These are phyloP conservation scores for Claviceps sorghi DNA, from an alignment of 2,329 filamentous ascomycete species.

Conservation along the genomic window DNA sequence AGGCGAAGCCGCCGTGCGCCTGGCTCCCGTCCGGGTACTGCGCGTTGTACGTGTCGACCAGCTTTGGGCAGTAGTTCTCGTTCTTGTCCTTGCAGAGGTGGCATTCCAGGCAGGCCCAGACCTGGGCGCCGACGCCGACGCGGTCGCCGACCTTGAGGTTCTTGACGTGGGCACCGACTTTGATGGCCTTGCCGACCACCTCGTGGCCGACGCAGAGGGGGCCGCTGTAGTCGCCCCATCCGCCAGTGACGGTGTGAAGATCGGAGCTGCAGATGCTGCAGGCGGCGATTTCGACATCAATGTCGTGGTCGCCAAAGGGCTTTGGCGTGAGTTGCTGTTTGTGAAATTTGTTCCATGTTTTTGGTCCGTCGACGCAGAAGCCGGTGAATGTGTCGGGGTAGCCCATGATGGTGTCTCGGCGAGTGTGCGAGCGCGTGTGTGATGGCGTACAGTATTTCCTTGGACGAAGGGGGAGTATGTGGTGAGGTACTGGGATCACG, in stretches of 20 bases:
- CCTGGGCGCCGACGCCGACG: conserved; percentile 49
- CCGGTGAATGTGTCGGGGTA: conserved; percentile 30
- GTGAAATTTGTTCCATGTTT: conserved; percentile 27
- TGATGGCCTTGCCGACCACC: conserved; percentile 40
- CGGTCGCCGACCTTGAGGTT: conserved; percentile 46
- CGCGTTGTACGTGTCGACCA: conserved; percentile 42
- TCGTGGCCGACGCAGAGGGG: conserved; percentile 43
- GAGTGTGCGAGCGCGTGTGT: too few species aligned
- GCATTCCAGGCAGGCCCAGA: conserved; percentile 40
- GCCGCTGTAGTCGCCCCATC: conserved; percentile 34
- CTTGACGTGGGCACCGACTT: conserved; percentile 29
- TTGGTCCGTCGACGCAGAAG: conserved; percentile 27
- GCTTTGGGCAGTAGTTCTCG: conserved; percentile 34
- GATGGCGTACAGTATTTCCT: too few species aligned
- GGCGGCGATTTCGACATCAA: conserved; percentile 59
- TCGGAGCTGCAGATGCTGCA: conserved; percentile 52
- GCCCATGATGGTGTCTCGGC: conserved; percentile 16
- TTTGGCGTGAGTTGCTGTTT: conserved; percentile 23
- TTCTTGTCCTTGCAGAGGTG: conserved; percentile 31
- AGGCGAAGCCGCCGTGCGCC: conserved; percentile 48
- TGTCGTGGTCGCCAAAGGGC: conserved; percentile 19
- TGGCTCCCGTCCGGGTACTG: conserved; percentile 44
- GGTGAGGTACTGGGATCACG: too few species aligned
- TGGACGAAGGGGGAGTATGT: too few species aligned
- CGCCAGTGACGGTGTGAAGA: conserved; percentile 42